These are phyloP conservation scores for Cajanus cajan DNA, from an alignment of 306 rosid species.

Conservation along the genomic window DNA sequence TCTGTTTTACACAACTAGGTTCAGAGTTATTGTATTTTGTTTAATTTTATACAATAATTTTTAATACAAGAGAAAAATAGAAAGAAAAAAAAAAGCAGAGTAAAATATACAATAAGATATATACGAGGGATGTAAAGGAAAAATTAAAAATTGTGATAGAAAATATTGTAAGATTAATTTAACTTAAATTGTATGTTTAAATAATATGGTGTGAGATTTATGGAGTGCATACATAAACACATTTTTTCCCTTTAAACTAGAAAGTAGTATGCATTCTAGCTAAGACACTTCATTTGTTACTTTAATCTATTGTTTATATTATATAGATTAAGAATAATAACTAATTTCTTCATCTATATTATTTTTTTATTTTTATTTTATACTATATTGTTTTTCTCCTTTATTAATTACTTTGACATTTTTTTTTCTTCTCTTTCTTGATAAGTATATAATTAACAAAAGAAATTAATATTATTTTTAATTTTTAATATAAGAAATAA, in stretches of 20 bases:
- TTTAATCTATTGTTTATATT: neutral
- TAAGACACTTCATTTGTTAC: neutral
- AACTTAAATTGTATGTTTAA: no score
- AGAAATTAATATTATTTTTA: neutral
- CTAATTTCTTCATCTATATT: neutral
- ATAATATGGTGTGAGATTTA: neutral
- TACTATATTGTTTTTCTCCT: neutral
- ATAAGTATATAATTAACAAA: neutral
- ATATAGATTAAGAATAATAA: neutral
- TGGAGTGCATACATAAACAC: neutral
- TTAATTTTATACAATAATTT: no score
- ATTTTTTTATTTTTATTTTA: neutral
- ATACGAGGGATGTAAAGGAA: no score
- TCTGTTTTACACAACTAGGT: neutral
- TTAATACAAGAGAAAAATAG: neutral
- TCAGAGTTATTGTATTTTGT: neutral
- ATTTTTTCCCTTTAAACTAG: no score
- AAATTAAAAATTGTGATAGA: no score
- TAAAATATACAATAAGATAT: no score
- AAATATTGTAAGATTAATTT: no score
- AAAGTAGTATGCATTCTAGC: no score
- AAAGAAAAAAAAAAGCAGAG: no score
- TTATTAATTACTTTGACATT: neutral
- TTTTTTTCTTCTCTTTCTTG: neutral
- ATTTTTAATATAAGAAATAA: neutral